Base-by-base conservation (phyloP, 116 monocot species). In the Thalassia testudinum region DNA sequence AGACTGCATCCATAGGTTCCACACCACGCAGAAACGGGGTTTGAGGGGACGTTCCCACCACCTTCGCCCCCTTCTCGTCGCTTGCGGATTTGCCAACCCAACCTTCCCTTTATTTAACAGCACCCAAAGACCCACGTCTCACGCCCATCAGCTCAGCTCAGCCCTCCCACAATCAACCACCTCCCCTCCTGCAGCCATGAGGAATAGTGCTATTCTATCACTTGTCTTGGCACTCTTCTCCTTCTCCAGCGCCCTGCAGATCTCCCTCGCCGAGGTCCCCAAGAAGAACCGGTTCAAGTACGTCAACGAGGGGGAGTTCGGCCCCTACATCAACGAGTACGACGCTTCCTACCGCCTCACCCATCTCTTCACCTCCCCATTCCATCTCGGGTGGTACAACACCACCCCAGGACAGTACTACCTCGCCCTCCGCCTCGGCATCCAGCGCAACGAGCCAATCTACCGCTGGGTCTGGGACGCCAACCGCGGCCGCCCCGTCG, bases 391-490 rank as follows among this genome's bases (percentile, higher is more conserved):
- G 56, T 78, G 69, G 69, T 73, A 66, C 66, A 71, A 76, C 58
- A 62, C 70, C 62, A 76, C 76, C 10, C 71, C 76, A 0, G 59
- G 53, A 24, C 20, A 43, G 14, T 76, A 62, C 71, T 76, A 53
- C 71, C 58, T 76, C 27, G 76, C 58, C 26, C 61, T 76, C 26
- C 66, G 75, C 58, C 75, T 80, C 75, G 80, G 61, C 60, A 71
- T 64, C 60, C 24, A 15, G 3, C 67, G 72, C 20, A 64, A 71
- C 48, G 71, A 75, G 50, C 71, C 75, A 20, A 16, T 49, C 53
- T 53, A 66, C 54, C 71, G 71, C 34, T 76, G 71, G 76, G 76
- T 76, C 27, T 76, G 76, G 76, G 71, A 71, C 19, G 71, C 71
- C 42, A 76, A 76, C 66, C 66, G 76, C n/a, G 59, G 64, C 63